A percentile compares a stretch with the other conserved stretches of the same genome.
Evolutionary conservation across 1,139 yeast species (phyloP).

Genomic region (Sugiyamaella xylanicola): DNA sequence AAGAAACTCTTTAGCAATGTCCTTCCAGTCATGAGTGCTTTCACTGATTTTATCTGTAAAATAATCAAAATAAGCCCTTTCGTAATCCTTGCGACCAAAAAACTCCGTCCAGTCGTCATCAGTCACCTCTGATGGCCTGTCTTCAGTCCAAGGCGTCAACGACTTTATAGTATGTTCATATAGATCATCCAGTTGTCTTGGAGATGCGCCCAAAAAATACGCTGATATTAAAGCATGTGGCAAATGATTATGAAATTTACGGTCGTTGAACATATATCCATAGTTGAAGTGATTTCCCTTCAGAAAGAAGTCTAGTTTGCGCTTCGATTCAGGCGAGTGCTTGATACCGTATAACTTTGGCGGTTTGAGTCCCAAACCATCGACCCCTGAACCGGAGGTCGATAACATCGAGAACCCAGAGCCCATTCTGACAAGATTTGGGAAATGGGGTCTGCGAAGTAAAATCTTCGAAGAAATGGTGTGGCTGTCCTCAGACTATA

Average conservation of each 20-base stretch:
- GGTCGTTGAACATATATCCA: conserved; percentile 36
- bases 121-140: conserved; percentile 40
- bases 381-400: conserved; percentile 17
- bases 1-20: conserved; percentile 29
- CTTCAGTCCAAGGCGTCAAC: conserved; percentile 39
- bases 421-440: conserved; percentile 14
- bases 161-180: conserved; percentile 31
- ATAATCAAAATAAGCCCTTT: conserved; percentile 39
- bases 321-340: conserved; percentile 29
- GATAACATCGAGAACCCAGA: conserved; percentile 8
- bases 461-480: too few species aligned
- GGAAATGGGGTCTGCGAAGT: too few species aligned
- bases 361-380: conserved; percentile 25
- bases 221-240: conserved; percentile 35
- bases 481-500: not conserved
- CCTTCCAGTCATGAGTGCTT: conserved; percentile 37
- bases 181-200: conserved; percentile 28
- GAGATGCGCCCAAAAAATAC: conserved; percentile 32
- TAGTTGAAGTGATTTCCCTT: conserved; percentile 39
- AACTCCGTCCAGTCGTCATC: conserved; percentile 39
- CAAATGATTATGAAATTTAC: conserved; percentile 40
- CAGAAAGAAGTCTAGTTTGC: conserved; percentile 34
- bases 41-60: conserved; percentile 39
- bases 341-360: conserved; percentile 20
- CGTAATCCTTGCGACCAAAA: conserved; percentile 36